Base-by-base conservation (phyloP, 148 eudicot species). In the Chenopodium album region DNA sequence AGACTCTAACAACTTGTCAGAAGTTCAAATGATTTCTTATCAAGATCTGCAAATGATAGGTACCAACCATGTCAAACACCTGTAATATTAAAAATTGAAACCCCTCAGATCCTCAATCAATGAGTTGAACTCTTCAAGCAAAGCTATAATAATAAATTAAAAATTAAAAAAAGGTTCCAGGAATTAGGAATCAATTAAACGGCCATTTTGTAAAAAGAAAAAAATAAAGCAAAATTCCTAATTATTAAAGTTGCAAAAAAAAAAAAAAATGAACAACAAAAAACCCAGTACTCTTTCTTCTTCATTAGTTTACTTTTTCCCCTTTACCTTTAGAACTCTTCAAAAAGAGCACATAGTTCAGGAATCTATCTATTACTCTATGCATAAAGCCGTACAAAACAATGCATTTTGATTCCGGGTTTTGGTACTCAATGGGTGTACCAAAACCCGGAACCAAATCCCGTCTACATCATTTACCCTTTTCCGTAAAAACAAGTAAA, bases 11-110 rank as follows among this genome's bases (percentile, higher is more conserved):
- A 80, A 59, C 22, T 59, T 62, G 54, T 70, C 64, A 84, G 76
- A 71, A 22, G 20, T 17, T 23, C 68, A 59, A 74, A 77, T 73
- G 23, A 80, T 76, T 31, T 65, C 17, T 74, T 77, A 17, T 46
- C 76, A 85, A 85, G 81, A 85, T 85, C 84, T 85, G 66, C 81
- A 81, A 77, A 85, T n/a, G 20, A 77, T 77, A 50, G 74, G 44
- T 70, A 56, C 80, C 41, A 54, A 73, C 81, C 73, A 48, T 78
- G 65, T 73, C 81, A 78, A 81, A 65, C 32, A 34, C 81, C 72
- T 67, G 81, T 16, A 54, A 78, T 70, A n/a, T 37, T 19, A 74
- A 20, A 69, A 80, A 64, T 66, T n/a, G 12, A 56, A 56, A 56
- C 19, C 4, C 75, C 65, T 65, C 44, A 81, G 70, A 85, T 63